Base-by-base conservation (phyloP, 768 basidiomycete genomes). In the Rhodosporidiobolus sp. region DNA sequence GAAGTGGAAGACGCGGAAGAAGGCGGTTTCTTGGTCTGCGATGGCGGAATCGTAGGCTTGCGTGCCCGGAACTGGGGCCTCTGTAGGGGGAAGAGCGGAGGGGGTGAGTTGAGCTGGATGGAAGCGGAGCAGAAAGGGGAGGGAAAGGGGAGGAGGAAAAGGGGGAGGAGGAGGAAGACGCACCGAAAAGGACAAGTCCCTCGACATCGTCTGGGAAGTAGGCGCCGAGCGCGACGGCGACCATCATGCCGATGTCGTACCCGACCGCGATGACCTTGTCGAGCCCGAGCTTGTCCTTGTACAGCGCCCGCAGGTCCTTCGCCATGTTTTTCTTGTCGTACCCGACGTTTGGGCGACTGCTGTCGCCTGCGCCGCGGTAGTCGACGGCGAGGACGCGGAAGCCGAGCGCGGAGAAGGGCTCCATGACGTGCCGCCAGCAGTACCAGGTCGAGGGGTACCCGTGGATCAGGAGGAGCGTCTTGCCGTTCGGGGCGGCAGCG, bases 391-490 rank as follows among this genome's bases (percentile, higher is more conserved):
- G 85, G 77, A 88, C 87, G 64, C 85, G 83, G 79, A 85, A 88
- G 2, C 88, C 87, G 4, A 82, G 81, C 9, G 80, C 74, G 0
- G 85, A 78, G 34, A 89, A 82, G 0, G 86, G 86, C 0, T 80
- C 75, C 45, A 89, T 82, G 48, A 88, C 69, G 70, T 87, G 86
- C 22, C 88, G 83, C 87, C 87, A 89, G 14, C 87, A 88, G 77
- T 86, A 87, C 4, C 87, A 85, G 11, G 88, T 82, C 76, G 88
- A 88, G 17, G 88, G 87, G 78, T 89, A 89, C 53, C 88, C 88
- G 72, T 88, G 87, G 3, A 89, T 78, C 32, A 89, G 85, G 43
- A 89, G 65, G 57, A 88, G 56, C 3, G 56, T 58, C 14, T 58
- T 9, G 56, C 56, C 56, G 35, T 58, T 58, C 22, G 56, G 16